Evolutionary conservation across 2,329 filamentous ascomycete genomes (phyloP), one percentile per base, ranked within the genome.

Genomic region (Basipetospora sp.): DNA sequence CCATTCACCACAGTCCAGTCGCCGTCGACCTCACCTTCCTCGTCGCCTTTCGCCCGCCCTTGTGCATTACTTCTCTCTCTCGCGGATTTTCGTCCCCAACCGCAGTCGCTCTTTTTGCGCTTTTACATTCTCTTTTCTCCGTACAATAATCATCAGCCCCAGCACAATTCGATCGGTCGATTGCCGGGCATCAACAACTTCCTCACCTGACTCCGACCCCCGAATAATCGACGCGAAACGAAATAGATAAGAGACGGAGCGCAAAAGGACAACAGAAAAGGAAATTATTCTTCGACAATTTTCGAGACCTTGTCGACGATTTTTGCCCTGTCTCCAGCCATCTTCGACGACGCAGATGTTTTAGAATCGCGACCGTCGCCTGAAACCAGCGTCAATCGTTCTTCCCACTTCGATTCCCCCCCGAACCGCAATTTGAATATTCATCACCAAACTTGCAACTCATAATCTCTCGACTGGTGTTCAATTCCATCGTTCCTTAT

Each of bases 401-500:
- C 22, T 11, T 25, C 22, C 22, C 22, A 25, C 22, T 11, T n/a
- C n/a, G n/a, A n/a, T n/a, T n/a, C n/a, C n/a, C n/a, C n/a, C n/a
- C n/a, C n/a, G n/a, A n/a, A n/a, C n/a, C n/a, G n/a, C n/a, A n/a
- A n/a, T n/a, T n/a, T n/a, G n/a, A n/a, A n/a, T n/a, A n/a, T n/a
- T n/a, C n/a, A n/a, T n/a, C n/a, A n/a, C n/a, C n/a, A n/a, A n/a
- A n/a, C n/a, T 30, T 30, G 33, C 26, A 30, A n/a, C 28, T 20
- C 28, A 38, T 17, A 27, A 20, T 37, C 22, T 11, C 26, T 11
- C 31, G 6, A 13, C 16, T 32, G 19, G 19, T 19, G 27, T 22
- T 19, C 28, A 10, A 14, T 40, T 40, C 34, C 28, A 22, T 28
- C 40, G 34, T 59, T 63, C 62, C 62, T 63, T 71, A 85, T 84